phyloP scores from a whole-genome alignment of 495 filamentous ascomycete genomes.

The Lophiostoma macrostomum region DNA sequence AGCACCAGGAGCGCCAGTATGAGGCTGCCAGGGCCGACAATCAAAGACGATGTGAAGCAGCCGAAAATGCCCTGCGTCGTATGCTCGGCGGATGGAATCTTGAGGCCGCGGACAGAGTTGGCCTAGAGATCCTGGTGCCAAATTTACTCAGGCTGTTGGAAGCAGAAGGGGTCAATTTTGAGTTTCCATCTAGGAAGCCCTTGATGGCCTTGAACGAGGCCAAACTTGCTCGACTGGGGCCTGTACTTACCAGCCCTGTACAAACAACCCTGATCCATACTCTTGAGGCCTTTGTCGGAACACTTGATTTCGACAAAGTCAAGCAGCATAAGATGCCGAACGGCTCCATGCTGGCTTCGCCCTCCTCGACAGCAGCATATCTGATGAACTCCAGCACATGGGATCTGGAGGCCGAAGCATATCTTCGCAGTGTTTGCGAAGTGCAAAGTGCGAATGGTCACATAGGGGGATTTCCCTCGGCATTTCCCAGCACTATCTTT shows the following conservation, averaged over 20 bases:
- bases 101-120: constrained; percentile 19
- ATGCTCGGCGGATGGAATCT: constrained; percentile 22
- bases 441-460: constrained; percentile 1
- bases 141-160: constrained; percentile 22
- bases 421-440: constrained; percentile 22
- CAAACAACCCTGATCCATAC: constrained; percentile 45
- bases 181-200: constrained; percentile 21
- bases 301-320: constrained; percentile 46
- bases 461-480: constrained; percentile 21
- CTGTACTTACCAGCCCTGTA: constrained; percentile 36
- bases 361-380: constrained; percentile 50
- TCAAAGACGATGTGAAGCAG: constrained; percentile 11
- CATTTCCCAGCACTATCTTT: constrained; percentile 26
- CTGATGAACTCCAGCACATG: constrained; percentile 43
- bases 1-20: constrained; percentile 4
- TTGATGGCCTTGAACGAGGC: constrained; percentile 24
- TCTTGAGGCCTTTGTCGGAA: constrained; percentile 49
- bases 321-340: constrained; percentile 44
- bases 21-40: constrained; percentile 4
- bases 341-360: constrained; percentile 50
- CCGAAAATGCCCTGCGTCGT: constrained; percentile 11
- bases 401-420: constrained; percentile 39
- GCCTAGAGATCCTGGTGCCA: constrained; percentile 22
- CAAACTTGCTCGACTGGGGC: constrained; percentile 18
- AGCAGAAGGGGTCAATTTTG: constrained; percentile 16